Evolutionary conservation across 257 asterid genomes (phyloP).

Genomic region (Linderniella brevidens): DNA sequence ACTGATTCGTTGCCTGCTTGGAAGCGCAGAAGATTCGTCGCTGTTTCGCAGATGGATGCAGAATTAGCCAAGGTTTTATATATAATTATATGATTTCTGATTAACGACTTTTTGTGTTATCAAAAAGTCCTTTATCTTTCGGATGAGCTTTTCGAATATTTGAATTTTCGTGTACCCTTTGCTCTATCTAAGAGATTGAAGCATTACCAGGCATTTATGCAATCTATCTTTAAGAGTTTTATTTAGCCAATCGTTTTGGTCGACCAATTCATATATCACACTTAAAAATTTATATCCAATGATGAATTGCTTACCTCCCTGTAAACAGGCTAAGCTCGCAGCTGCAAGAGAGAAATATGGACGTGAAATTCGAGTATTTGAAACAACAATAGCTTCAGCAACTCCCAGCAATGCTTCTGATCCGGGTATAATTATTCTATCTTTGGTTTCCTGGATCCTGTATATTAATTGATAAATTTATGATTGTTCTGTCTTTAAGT

Average conservation of each 20-base stretch:
- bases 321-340: constrained; percentile 51
- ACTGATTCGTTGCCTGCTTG: constrained; percentile 36
- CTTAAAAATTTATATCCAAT: background rate
- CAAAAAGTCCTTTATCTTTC: background rate
- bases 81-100: constrained; percentile 5
- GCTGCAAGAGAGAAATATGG: constrained; percentile 79
- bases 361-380: constrained; percentile 61
- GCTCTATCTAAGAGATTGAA: constrained; percentile 1
- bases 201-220: background rate
- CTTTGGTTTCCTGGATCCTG: background rate
- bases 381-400: constrained; percentile 46
- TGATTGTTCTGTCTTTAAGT: background rate
- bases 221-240: too few species aligned
- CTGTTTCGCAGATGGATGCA: constrained; percentile 51
- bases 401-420: constrained; percentile 27
- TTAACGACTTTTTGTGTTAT: constrained; percentile 1
- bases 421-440: constrained; percentile 14
- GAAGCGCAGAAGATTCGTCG: constrained; percentile 47
- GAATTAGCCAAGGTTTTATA: constrained; percentile 30
- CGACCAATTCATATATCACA: too few species aligned
- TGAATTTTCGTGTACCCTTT: background rate
- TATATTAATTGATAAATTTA: constrained; percentile 2
- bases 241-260: too few species aligned
- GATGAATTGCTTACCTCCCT: constrained; percentile 5
- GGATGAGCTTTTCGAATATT: constrained; percentile 1